A percentile compares a stretch with the other conserved stretches of the same genome.
Conservation (phyloP, 1,284 basidiomycete species). For the Quambalaria eucalypti region DNA sequence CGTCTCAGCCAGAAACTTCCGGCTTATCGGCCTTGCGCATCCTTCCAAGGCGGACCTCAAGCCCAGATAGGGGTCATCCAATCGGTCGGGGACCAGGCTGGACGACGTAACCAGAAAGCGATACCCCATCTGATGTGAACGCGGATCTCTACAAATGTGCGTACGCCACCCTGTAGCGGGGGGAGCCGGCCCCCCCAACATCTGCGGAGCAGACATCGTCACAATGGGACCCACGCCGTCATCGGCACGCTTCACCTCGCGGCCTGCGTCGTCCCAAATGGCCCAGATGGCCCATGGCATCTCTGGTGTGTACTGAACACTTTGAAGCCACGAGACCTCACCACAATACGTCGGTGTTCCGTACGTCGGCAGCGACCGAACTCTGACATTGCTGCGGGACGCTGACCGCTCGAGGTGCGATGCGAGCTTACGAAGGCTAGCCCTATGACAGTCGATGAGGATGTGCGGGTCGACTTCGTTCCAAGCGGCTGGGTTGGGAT, state of each 20-base stretch:
- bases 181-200: too few relatives aligned
- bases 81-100: too few relatives aligned
- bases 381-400: constrained; percentile 76
- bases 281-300: not conserved
- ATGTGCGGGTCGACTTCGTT: constrained; percentile 44
- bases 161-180: too few relatives aligned
- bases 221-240: not conserved
- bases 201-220: too few relatives aligned
- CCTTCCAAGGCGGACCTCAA: too few relatives aligned
- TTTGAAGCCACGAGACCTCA: too few relatives aligned
- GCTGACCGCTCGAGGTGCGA: constrained; percentile 71
- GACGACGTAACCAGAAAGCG: constrained; percentile 28
- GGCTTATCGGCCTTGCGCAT: too few relatives aligned
- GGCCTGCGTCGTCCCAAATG: not conserved
- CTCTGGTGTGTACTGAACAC: too few relatives aligned
- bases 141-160: constrained; percentile 15
- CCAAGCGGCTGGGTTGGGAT: constrained; percentile 50
- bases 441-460: not conserved
- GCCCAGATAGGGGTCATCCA: too few relatives aligned
- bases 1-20: too few relatives aligned
- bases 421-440: constrained; percentile 48
- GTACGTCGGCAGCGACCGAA: too few relatives aligned
- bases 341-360: too few relatives aligned
- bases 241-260: not conserved
- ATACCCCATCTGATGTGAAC: constrained; percentile 28